Conservation (phyloP, 176 grass and related monocot genomes). For the Carex parvula region DNA sequence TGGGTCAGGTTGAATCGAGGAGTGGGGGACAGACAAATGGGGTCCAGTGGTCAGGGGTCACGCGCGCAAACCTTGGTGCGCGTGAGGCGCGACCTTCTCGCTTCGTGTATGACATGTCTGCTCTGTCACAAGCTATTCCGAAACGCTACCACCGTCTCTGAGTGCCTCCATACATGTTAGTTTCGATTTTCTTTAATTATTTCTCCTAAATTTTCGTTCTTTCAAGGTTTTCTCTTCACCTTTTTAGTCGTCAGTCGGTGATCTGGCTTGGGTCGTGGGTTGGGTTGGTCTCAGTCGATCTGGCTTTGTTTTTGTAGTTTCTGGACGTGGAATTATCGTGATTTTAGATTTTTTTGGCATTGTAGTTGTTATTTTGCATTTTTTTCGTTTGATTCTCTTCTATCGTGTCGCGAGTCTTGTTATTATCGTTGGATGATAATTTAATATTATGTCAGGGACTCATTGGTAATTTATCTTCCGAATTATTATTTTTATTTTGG, state of each 20-base stretch:
- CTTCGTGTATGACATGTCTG: slow-evolving; percentile 64
- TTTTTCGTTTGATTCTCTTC: slow-evolving; percentile 2
- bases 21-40: slow-evolving; percentile 25
- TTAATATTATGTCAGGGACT: slow-evolving; percentile 4
- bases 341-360: not conserved
- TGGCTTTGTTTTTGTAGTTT: slow-evolving; percentile 19
- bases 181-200: slow-evolving; percentile 14
- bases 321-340: slow-evolving; percentile 22
- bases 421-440: slow-evolving; percentile 5
- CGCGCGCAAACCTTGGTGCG: slow-evolving; percentile 31
- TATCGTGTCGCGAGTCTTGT: not conserved
- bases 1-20: not conserved
- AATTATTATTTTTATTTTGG: not conserved
- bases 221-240: slow-evolving; percentile 4
- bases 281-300: slow-evolving; percentile 15
- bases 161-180: slow-evolving; percentile 95
- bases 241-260: not conserved
- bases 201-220: not conserved
- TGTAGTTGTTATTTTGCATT: slow-evolving; percentile 8
- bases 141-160: slow-evolving; percentile 71
- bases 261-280: slow-evolving; percentile 10
- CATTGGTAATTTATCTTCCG: slow-evolving; percentile 17
- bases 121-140: slow-evolving; percentile 69
- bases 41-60: slow-evolving; percentile 28
- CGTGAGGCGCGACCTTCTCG: slow-evolving; percentile 41